Base-by-base conservation (phyloP, 2,329 filamentous ascomycete species). In the Calonectria montana region DNA sequence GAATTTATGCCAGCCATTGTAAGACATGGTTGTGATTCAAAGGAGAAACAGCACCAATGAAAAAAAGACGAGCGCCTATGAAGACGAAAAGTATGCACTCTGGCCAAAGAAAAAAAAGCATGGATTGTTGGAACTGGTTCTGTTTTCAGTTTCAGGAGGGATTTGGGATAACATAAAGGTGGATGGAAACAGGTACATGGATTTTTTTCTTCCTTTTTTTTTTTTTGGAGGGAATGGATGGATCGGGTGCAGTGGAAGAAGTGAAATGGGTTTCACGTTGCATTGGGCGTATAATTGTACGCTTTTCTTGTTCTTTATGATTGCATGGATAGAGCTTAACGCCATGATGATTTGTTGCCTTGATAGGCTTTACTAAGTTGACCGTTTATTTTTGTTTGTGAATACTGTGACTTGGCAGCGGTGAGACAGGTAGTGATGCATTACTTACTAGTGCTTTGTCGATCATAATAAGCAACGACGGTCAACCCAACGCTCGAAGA, bases 251-350 rank as follows among this genome's bases (percentile, higher is more conserved):
- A 71, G 47, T 53, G 68, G 53, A 41, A 53, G 67, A 70, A 16
- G 31, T 39, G 57, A 61, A 65, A 68, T 39, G n/a, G 55, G 27
- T 41, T 37, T 62, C 57, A 67, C 65, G 55, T 69, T 47, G 65
- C 64, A 72, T 67, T 57, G 39, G 45, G 74, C 68, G 73, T 69
- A 67, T 53, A 71, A 39, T 66, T 73, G 67, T 57, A 50, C 50
- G 62, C 35, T 55, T 59, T 66, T 48, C 64, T 45, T 71, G 45
- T 68, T 53, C 31, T 67, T 75, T 70, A 61, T 39, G 61, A 65
- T 64, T 67, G 69, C 65, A 73, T 75, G 73, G 74, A 74, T 73
- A 75, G 69, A 75, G 66, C 65, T 73, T 72, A 75, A 68, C 65
- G 73, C 68, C 72, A 73, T 71, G 63, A 72, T 59, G 62, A 72